These are phyloP conservation scores for Nemania serpens DNA, from an alignment of 2,329 filamentous ascomycete species.

Conservation along the genomic window DNA sequence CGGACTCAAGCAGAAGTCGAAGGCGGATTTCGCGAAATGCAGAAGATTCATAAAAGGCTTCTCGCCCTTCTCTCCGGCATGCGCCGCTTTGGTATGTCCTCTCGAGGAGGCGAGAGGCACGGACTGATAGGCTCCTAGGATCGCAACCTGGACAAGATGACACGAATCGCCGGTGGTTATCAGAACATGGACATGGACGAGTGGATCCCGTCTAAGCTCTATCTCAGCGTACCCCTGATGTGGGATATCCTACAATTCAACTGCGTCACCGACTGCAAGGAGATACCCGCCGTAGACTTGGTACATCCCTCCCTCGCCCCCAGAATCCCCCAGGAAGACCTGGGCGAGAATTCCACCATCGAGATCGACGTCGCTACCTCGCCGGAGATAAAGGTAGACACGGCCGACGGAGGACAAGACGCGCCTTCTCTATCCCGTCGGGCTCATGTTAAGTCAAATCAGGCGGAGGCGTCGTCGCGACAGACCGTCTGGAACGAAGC, in stretches of 20 bases:
- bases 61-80: slow-evolving; percentile 26
- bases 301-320: slow-evolving; percentile 22
- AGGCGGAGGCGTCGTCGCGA: slow-evolving; percentile 20
- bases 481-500: slow-evolving; percentile 26
- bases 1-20: slow-evolving; percentile 29
- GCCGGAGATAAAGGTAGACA: slow-evolving; percentile 29
- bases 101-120: not conserved
- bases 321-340: slow-evolving; percentile 16
- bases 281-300: slow-evolving; percentile 25
- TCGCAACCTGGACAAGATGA: slow-evolving; percentile 27
- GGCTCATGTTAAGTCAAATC: slow-evolving; percentile 21
- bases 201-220: slow-evolving; percentile 28
- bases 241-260: slow-evolving; percentile 31
- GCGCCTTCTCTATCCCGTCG: slow-evolving; percentile 26
- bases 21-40: slow-evolving; percentile 29
- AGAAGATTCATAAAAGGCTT: slow-evolving; percentile 27
- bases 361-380: slow-evolving; percentile 29
- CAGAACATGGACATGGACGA: slow-evolving; percentile 30
- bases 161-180: slow-evolving; percentile 25
- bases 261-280: slow-evolving; percentile 25
- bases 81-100: slow-evolving; percentile 26
- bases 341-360: slow-evolving; percentile 24
- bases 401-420: slow-evolving; percentile 28
- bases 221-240: slow-evolving; percentile 29
- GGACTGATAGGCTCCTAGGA: slow-evolving; percentile 19